These are phyloP conservation scores for Pseudopithomyces maydicus DNA, from an alignment of 2,329 filamentous ascomycete genomes.

Conservation along the genomic window DNA sequence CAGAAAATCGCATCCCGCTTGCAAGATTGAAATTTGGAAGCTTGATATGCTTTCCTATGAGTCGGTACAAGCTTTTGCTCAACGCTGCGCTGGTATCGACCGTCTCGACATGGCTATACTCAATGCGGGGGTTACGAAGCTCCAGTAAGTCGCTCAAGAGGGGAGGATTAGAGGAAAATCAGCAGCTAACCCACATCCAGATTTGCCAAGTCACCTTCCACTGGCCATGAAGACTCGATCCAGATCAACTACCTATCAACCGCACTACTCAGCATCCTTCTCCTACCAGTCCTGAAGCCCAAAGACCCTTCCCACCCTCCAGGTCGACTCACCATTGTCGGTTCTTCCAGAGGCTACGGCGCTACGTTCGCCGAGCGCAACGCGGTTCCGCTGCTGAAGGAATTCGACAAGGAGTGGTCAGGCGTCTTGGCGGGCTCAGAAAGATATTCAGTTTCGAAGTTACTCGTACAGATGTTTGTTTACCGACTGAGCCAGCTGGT, in stretches of 20 bases:
- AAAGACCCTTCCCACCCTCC: constrained; percentile 1
- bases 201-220: constrained; percentile 8
- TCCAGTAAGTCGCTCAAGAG: constrained; percentile 12
- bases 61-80: constrained; percentile 16
- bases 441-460: constrained; percentile 12
- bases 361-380: constrained; percentile 12
- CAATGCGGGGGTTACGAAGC: constrained; percentile 33
- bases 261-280: constrained; percentile 54
- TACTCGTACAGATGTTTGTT: constrained; percentile 12
- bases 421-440: background rate
- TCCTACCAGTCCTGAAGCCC: constrained; percentile 38
- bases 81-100: constrained; percentile 6
- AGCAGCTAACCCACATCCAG: background rate
- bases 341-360: constrained; percentile 3
- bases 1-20: constrained; percentile 12
- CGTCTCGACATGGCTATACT: constrained; percentile 27
- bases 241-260: constrained; percentile 60
- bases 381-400: constrained; percentile 11
- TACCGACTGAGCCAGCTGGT: constrained; percentile 13
- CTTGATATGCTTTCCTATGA: constrained; percentile 21
- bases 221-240: constrained; percentile 38
- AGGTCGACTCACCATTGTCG: constrained; percentile 15
- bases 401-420: constrained; percentile 13
- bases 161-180: no score
- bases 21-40: constrained; percentile 20